These are phyloP conservation scores for Diutina pseudorugosa DNA, from an alignment of 1,139 yeast genomes.

Conservation along the genomic window DNA sequence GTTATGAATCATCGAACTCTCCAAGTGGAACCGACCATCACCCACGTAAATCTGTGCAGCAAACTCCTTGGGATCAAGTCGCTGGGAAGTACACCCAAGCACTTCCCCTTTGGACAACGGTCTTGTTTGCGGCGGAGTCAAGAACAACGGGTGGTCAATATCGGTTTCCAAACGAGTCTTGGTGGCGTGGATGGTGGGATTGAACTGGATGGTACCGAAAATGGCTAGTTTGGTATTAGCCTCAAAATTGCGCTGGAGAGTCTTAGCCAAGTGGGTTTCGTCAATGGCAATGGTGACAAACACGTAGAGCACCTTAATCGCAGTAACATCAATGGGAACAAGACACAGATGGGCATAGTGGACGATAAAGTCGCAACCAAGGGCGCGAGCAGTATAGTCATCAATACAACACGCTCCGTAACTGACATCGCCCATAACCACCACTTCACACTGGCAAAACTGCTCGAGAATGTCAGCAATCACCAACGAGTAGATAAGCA, in stretches of 20 bases:
- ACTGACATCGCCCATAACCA: conserved; percentile 98
- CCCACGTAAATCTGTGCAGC: conserved; percentile 87
- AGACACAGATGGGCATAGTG: conserved; percentile 97
- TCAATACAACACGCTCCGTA: conserved; percentile 99
- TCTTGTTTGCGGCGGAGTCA: conserved; percentile 80
- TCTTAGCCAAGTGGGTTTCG: conserved; percentile 66
- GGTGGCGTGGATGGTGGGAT: conserved; percentile 81
- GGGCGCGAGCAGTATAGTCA: conserved; percentile 84
- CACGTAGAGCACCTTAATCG: conserved; percentile 83
- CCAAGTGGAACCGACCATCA: conserved; percentile 93
- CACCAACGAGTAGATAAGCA: conserved; percentile 74
- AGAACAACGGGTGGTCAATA: conserved; percentile 39
- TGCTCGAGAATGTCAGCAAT: conserved; percentile 87
- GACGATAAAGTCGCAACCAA: conserved; percentile 88
- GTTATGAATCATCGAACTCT: conserved; percentile 94
- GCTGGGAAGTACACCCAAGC: conserved; percentile 88
- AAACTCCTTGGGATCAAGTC: conserved; percentile 43
- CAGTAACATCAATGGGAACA: conserved; percentile 88
- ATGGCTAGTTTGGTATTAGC: conserved; percentile 56
- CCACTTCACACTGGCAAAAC: conserved; percentile 75
- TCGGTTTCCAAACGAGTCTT: conserved; percentile 44
- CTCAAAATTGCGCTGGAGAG: conserved; percentile 59
- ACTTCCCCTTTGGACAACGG: conserved; percentile 96
- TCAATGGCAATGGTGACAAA: conserved; percentile 91
- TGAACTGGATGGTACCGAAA: conserved; percentile 94